phyloP scores from a whole-genome alignment of 2,329 filamentous ascomycete species.

The Monosporascus sp. region DNA sequence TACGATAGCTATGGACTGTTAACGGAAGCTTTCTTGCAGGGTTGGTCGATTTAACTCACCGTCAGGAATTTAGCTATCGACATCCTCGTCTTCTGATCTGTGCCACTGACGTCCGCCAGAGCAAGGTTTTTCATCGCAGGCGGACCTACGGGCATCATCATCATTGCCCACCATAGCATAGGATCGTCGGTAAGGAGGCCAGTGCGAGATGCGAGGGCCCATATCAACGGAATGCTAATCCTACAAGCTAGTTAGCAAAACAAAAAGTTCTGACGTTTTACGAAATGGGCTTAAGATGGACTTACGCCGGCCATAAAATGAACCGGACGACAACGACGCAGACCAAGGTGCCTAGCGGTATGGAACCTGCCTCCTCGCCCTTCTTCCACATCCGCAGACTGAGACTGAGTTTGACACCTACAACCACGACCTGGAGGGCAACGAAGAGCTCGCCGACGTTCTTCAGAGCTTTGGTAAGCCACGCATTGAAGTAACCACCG shows the following conservation, averaged over 20 bases:
- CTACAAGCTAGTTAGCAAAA: constrained; percentile 11
- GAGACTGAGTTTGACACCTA: constrained; percentile 50
- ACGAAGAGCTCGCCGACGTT: constrained; percentile 55
- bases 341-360: constrained; percentile 37
- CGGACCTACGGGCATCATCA: constrained; percentile 53
- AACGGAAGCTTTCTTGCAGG: not conserved
- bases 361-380: constrained; percentile 32
- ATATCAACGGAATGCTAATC: constrained; percentile 45
- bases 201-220: constrained; percentile 41
- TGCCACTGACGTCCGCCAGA: constrained; percentile 34
- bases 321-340: constrained; percentile 45
- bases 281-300: not conserved
- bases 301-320: constrained; percentile 46
- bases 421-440: constrained; percentile 50
- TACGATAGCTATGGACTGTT: constrained; percentile 11
- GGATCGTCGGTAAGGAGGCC: constrained; percentile 41
- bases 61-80: constrained; percentile 16
- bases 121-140: constrained; percentile 48
- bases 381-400: constrained; percentile 42
- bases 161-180: constrained; percentile 54
- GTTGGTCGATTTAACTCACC: constrained; percentile 2
- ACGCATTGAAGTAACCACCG: constrained; percentile 52
- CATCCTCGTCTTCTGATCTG: constrained; percentile 12
- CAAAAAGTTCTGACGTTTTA: not conserved
- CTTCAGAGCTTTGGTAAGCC: constrained; percentile 47